phyloP scores from a whole-genome alignment of 2,329 filamentous ascomycete genomes.

The Didymella sp. region DNA sequence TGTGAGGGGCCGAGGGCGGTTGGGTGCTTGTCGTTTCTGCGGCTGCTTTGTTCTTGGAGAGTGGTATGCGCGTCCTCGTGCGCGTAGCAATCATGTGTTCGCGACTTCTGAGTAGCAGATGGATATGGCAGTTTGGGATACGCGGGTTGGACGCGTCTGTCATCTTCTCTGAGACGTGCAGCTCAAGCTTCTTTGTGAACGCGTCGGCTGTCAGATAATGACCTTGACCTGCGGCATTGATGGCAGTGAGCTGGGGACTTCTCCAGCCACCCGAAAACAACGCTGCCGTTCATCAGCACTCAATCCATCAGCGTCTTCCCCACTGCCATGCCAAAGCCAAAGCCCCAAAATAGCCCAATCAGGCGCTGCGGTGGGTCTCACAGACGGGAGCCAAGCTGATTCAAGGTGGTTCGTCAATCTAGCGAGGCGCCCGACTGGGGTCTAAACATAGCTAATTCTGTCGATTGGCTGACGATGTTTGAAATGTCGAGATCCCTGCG shows the following conservation, averaged over 20 bases:
- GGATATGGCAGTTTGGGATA: too few species aligned
- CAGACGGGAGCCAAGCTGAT: conserved; percentile 1
- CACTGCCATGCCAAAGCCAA: not conserved
- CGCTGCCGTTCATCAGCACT: conserved; percentile 1
- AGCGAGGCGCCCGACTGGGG: conserved; percentile 16
- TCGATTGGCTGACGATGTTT: conserved; percentile 2
- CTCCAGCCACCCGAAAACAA: conserved; percentile 17
- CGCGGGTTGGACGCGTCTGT: not conserved
- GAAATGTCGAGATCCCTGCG: not conserved
- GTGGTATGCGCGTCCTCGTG: not conserved
- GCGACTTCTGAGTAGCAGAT: not conserved
- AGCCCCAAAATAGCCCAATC: conserved; percentile 23
- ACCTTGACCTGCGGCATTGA: not conserved
- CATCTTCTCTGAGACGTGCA: not conserved
- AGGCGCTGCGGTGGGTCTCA: conserved; percentile 17
- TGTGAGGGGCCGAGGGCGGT: conserved; percentile 10
- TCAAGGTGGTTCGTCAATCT: conserved; percentile 10
- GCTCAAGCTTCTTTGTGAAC: not conserved
- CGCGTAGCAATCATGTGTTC: not conserved
- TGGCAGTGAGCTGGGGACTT: too few species aligned
- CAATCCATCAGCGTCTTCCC: conserved; percentile 5
- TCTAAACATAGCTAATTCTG: conserved; percentile 6
- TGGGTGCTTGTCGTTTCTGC: conserved; percentile 9
- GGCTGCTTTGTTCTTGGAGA: too few species aligned
- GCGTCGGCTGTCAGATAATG: not conserved